Base-by-base conservation (phyloP, 2,329 filamentous ascomycete genomes). In the Xylaria sp. region DNA sequence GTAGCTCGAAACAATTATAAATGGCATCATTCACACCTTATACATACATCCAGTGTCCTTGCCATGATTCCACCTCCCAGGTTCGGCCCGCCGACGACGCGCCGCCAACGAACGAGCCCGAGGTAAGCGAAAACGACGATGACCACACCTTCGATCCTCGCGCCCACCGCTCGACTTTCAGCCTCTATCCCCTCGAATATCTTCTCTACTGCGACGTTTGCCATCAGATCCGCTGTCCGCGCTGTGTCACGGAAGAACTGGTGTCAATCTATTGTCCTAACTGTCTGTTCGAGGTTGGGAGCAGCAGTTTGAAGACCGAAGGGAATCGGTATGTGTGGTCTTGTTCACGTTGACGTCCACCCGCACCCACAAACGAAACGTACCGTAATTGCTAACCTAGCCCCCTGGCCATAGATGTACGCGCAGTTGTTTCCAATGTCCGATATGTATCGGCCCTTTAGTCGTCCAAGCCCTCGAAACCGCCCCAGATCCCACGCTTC, bases 141-240 rank as follows among this genome's bases (percentile, higher is more conserved):
- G 67, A 58, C 8, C 57, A 64, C 69, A 91, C 93, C 3, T 97
- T 99, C 79, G 92, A 99, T 78, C 94, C 96, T 1, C 90, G 92
- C 74, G 90, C 91, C 69, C 88, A 92, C 17, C 90, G 94, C 45
- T 92, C 96, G 67, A 96, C 94, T 79, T 98, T 93, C 84, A 94
- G 93, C 72, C 85, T 99, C 36, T 98, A 95, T 77, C 95, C 96
- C 0, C 89, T 98, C 53, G 95, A 98, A 77, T 91, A 98, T 78
- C 88, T 99, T 30, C 87, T 98, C 48, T 99, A 97, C 83, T 99
- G 96, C 83, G 95, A 97, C 78, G 96, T 98, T 79, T 99, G 96
- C 80, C 93, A 97, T 78, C 92, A 97, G 80, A 97, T 98, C 70
- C 92, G 96, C 73, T 99, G 96, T 78, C 93, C 93, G 5, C 87